A percentile compares a stretch with the other conserved stretches of the same genome.
These are phyloP conservation scores for Talaromyces borbonicus DNA, from an alignment of 495 filamentous ascomycete species.

Conservation along the genomic window DNA sequence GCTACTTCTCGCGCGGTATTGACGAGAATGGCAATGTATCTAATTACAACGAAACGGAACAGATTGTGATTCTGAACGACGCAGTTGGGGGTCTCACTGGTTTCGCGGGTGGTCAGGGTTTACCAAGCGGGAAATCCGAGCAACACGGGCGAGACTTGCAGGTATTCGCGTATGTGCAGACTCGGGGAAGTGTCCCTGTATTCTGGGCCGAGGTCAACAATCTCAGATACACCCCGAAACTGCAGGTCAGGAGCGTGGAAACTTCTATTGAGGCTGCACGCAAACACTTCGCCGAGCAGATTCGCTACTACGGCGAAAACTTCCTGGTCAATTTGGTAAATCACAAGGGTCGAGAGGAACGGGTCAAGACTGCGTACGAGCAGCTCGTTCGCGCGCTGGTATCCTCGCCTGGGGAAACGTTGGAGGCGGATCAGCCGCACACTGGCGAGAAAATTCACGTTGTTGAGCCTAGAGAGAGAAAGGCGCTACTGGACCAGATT, in stretches of 20 bases:
- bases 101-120: conserved; percentile 65
- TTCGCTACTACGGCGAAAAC: conserved; percentile 86
- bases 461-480: conserved; percentile 53
- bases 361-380: conserved; percentile 87
- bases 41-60: conserved; percentile 98
- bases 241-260: conserved; percentile 78
- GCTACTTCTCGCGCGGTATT: conserved; percentile 89
- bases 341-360: conserved; percentile 78
- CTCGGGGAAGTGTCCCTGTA: conserved; percentile 84
- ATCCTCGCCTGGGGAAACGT: conserved; percentile 53
- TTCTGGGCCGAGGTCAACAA: conserved; percentile 94
- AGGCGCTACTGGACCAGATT: conserved; percentile 63
- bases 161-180: conserved; percentile 88
- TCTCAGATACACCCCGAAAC: conserved; percentile 76
- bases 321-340: conserved; percentile 96
- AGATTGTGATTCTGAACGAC: conserved; percentile 81
- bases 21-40: conserved; percentile 90
- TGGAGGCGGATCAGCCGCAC: conserved; percentile 38
- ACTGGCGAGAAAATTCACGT: conserved; percentile 72
- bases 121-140: conserved; percentile 58
- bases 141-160: conserved; percentile 63
- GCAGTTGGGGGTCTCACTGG: conserved; percentile 61
- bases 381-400: conserved; percentile 68
- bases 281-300: conserved; percentile 86
- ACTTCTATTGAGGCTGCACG: conserved; percentile 69